Evolutionary conservation across 1,284 basidiomycete genomes (phyloP).

Genomic region (Trichosporon faecale): DNA sequence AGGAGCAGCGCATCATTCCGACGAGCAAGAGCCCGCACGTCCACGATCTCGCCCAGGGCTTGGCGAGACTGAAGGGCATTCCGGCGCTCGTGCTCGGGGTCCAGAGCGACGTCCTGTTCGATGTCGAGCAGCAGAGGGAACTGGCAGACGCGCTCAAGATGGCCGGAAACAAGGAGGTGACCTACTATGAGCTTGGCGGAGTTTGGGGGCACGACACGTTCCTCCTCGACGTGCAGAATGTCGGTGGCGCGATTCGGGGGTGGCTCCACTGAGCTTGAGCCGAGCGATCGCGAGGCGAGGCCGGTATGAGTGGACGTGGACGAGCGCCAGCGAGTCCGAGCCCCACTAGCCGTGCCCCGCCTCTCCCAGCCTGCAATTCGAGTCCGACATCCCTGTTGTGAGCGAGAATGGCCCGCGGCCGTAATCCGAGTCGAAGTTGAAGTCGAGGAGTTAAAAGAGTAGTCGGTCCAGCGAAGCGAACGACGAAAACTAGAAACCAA

Average conservation of each 20-base stretch:
- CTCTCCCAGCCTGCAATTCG: no score
- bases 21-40: conserved; percentile 66
- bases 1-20: conserved; percentile 55
- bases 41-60: conserved; percentile 74
- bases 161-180: conserved; percentile 80
- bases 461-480: neutral
- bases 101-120: conserved; percentile 94
- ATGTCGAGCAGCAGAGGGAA: conserved; percentile 95
- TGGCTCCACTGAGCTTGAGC: conserved; percentile 51
- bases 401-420: no score
- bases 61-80: conserved; percentile 70
- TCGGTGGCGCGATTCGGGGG: conserved; percentile 73
- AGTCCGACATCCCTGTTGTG: no score
- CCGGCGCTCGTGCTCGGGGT: conserved; percentile 89
- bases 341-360: no score
- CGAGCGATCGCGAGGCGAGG: neutral
- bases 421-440: no score
- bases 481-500: neutral
- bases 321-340: no score
- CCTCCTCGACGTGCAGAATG: conserved; percentile 74
- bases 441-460: neutral
- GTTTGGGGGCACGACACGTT: conserved; percentile 99
- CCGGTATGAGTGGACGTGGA: no score
- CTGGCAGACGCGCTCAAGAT: conserved; percentile 86
- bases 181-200: conserved; percentile 95